Evolutionary conservation across 176 grass and related monocot genomes (phyloP).

Genomic region (Chloris gayana): DNA sequence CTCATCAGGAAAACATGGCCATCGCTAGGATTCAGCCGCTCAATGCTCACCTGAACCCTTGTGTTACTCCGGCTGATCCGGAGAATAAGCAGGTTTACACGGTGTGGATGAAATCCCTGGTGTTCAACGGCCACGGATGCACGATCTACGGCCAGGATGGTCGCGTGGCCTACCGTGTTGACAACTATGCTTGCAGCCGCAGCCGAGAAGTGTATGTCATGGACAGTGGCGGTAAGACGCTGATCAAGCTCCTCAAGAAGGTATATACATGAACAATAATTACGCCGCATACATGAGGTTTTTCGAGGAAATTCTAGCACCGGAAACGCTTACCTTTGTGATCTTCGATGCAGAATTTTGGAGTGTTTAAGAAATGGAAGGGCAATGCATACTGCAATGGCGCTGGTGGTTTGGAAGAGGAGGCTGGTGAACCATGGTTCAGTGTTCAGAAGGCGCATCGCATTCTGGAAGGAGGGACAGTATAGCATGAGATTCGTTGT

Average conservation of each 20-base stretch:
- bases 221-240: conserved; percentile 60
- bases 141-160: conserved; percentile 70
- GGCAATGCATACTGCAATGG: conserved; percentile 19
- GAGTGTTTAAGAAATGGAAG: conserved; percentile 40
- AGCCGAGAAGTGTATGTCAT: conserved; percentile 64
- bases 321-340: neutral
- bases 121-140: conserved; percentile 66
- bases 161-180: conserved; percentile 68
- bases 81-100: conserved; percentile 44
- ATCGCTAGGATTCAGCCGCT: conserved; percentile 32
- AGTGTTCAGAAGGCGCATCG: conserved; percentile 42
- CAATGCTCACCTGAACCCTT: conserved; percentile 8
- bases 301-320: neutral
- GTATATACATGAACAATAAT: conserved; percentile 4
- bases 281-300: neutral
- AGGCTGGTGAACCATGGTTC: conserved; percentile 54
- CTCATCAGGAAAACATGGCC: conserved; percentile 28
- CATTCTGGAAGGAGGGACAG: conserved; percentile 34
- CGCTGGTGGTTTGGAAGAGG: neutral
- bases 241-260: conserved; percentile 66
- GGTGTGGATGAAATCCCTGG: conserved; percentile 82
- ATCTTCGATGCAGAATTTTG: conserved; percentile 39
- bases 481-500: conserved; percentile 3
- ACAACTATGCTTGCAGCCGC: conserved; percentile 73
- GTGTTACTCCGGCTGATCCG: neutral